phyloP scores from a whole-genome alignment of 176 grass and related monocot species.

The Triticum dicoccoides region DNA sequence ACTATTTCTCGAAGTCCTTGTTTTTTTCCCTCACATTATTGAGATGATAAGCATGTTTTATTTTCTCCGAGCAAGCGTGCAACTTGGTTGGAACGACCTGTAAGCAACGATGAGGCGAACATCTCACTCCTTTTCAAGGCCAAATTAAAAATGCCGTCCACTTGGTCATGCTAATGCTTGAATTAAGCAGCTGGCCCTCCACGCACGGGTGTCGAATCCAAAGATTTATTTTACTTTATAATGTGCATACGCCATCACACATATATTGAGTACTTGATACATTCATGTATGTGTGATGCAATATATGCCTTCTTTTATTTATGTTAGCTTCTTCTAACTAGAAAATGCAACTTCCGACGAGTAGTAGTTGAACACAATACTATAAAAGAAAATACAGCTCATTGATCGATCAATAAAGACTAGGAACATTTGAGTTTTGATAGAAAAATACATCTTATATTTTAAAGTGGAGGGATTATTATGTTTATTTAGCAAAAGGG shows the following conservation, averaged over 20 bases:
- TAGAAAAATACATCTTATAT: too few species aligned
- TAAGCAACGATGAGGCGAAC: slow-evolving; percentile 38
- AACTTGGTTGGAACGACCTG: slow-evolving; percentile 36
- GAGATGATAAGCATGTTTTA: slow-evolving; percentile 13
- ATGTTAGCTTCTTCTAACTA: background rate
- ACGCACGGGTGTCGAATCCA: slow-evolving; percentile 21
- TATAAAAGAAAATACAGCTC: background rate
- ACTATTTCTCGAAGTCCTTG: background rate
- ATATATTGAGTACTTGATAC: background rate
- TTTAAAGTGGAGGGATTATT: too few species aligned
- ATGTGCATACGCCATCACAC: background rate
- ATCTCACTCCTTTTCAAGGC: slow-evolving; percentile 24
- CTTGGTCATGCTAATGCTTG: background rate
- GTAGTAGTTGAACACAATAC: background rate
- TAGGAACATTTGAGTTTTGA: too few species aligned
- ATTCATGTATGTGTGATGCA: background rate
- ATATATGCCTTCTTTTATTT: background rate
- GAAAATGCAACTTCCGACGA: background rate
- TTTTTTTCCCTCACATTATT: background rate
- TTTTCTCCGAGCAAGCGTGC: slow-evolving; percentile 30
- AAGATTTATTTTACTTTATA: background rate
- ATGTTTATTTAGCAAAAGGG: too few species aligned
- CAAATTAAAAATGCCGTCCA: background rate
- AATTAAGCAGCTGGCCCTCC: background rate
- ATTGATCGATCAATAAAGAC: background rate